Conservation (phyloP, 257 asterid species). For the Schizonepeta tenuifolia region DNA sequence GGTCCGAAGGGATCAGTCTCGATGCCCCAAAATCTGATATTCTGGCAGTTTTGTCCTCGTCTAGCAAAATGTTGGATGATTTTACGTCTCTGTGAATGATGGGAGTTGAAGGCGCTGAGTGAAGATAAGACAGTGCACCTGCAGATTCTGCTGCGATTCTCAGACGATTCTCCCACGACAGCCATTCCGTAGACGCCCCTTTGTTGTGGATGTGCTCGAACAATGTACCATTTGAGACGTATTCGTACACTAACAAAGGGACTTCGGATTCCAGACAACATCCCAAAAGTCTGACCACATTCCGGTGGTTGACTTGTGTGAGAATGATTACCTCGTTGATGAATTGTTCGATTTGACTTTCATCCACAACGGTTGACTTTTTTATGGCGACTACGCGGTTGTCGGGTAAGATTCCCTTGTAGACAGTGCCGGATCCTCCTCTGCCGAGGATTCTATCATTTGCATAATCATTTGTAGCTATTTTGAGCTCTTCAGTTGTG, state of each 20-base stretch:
- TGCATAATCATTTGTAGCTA: too few species aligned
- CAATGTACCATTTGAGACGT: conserved; percentile 66
- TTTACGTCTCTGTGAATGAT: conserved; percentile 81
- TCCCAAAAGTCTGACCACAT: conserved; percentile 73
- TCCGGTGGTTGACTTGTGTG: conserved; percentile 70
- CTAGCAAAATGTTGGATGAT: conserved; percentile 70
- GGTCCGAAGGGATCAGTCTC: conserved; percentile 61
- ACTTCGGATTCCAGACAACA: conserved; percentile 81
- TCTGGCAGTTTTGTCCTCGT: conserved; percentile 58
- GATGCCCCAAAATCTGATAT: conserved; percentile 89
- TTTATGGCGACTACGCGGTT: too few species aligned
- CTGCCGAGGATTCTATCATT: too few species aligned
- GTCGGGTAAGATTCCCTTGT: too few species aligned
- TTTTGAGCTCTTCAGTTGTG: too few species aligned
- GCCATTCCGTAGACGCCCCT: conserved; percentile 38
- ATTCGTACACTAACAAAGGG: conserved; percentile 72
- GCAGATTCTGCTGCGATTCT: conserved; percentile 73
- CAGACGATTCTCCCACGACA: conserved; percentile 67
- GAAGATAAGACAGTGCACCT: conserved; percentile 71
- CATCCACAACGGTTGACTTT: conserved; percentile 38
- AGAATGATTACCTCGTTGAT: conserved; percentile 80
- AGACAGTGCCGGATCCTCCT: too few species aligned
- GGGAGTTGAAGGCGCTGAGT: conserved; percentile 66
- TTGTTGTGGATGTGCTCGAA: conserved; percentile 53
- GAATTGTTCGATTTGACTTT: conserved; percentile 67